Conservation (phyloP, 1,284 basidiomycete species). For the Sporisorium exsertum region DNA sequence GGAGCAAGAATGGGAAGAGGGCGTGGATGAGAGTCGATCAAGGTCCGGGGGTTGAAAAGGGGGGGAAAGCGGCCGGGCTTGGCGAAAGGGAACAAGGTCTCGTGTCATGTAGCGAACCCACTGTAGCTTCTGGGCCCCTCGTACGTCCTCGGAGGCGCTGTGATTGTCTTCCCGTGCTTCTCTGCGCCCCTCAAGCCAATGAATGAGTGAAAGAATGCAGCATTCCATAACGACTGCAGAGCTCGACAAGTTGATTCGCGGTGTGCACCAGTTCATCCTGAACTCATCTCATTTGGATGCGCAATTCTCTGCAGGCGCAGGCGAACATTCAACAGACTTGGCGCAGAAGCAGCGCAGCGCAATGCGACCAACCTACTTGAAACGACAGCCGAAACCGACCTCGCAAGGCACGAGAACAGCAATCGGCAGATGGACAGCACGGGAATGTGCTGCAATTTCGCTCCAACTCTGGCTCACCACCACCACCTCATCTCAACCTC, state of each 20-base stretch:
- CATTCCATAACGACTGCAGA: background rate
- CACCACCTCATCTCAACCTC: background rate
- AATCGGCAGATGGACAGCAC: background rate
- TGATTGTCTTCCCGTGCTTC: background rate
- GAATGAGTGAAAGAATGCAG: background rate
- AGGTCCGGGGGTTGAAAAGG: slow-evolving; percentile 5
- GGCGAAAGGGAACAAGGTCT: slow-evolving; percentile 3
- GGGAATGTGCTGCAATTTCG: background rate
- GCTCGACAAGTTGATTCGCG: background rate
- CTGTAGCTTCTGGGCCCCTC: too few species aligned
- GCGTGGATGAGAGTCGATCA: background rate
- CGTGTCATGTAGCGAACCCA: slow-evolving; percentile 6
- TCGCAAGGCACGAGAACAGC: background rate
- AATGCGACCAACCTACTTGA: background rate
- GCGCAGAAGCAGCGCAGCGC: background rate
- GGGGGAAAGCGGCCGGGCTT: slow-evolving; percentile 6
- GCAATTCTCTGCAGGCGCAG: background rate
- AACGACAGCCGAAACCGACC: background rate
- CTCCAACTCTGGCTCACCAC: too few species aligned
- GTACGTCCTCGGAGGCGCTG: background rate
- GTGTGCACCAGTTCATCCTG: too few species aligned
- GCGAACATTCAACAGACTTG: background rate
- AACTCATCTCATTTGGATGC: too few species aligned
- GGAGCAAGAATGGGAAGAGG: background rate
- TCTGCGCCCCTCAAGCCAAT: background rate